A percentile compares a stretch with the other conserved stretches of the same genome.
These are phyloP conservation scores for Paratinospora sagittata DNA, from an alignment of 164 flowering plant species.

Conservation along the genomic window DNA sequence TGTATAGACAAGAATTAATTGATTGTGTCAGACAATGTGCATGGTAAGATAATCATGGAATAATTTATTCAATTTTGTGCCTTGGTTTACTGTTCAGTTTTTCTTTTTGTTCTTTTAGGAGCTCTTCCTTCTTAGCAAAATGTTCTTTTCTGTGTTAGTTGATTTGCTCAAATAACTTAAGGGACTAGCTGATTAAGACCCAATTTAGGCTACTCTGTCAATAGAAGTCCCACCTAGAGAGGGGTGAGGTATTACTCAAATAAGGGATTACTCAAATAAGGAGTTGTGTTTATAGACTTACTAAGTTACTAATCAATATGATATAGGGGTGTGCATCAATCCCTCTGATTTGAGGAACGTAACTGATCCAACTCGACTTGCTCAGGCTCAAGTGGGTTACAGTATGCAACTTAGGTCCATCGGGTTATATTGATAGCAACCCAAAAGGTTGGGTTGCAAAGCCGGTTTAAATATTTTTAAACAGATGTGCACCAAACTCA, in stretches of 20 bases:
- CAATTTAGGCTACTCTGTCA: neutral
- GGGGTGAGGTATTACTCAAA: too few species aligned
- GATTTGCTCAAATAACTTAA: neutral
- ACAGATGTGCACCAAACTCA: too few species aligned
- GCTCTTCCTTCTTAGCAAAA: neutral
- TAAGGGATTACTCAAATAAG: neutral
- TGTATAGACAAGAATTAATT: conserved; percentile 74
- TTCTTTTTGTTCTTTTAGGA: neutral
- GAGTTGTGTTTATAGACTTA: too few species aligned
- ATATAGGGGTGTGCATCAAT: too few species aligned
- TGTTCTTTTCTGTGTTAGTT: neutral
- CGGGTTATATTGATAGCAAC: too few species aligned
- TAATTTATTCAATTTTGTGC: neutral
- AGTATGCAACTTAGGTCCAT: too few species aligned
- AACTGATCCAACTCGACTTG: too few species aligned
- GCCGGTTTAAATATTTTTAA: too few species aligned
- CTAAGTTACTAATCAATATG: too few species aligned
- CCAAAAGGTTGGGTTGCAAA: too few species aligned
- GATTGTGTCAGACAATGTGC: conserved; percentile 80
- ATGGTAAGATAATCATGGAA: conserved; percentile 49
- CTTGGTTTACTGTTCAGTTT: neutral
- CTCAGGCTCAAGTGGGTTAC: too few species aligned
- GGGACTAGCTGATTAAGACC: neutral
- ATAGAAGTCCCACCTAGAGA: neutral
- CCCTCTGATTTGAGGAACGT: too few species aligned